A percentile compares a stretch with the other conserved stretches of the same genome.
These are phyloP conservation scores for Nannochloropsis oceanica DNA, from an alignment of 108 stramenopile species.

Conservation along the genomic window DNA sequence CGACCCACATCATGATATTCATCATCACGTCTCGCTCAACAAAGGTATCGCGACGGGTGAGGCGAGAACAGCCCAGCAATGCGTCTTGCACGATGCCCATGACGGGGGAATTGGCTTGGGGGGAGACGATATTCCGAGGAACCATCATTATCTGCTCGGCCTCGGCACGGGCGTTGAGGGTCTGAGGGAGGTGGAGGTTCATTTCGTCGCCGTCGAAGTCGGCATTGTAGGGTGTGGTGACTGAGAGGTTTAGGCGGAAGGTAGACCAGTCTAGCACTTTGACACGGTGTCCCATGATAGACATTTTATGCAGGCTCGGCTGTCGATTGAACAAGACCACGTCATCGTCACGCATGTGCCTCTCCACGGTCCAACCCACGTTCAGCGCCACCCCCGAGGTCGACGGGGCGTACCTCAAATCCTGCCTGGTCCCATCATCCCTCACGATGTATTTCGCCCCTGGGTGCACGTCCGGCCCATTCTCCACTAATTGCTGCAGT, in stretches of 20 bases:
- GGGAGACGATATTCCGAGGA: slow-evolving; percentile 83
- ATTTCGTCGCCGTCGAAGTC: slow-evolving; percentile 99
- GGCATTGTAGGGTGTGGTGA: slow-evolving; percentile 98
- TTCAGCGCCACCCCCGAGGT: slow-evolving; percentile 73
- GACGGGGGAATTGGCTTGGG: slow-evolving; percentile 94
- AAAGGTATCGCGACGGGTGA: slow-evolving; percentile 90
- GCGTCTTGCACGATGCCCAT: slow-evolving; percentile 99
- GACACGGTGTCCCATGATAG: slow-evolving; percentile 94
- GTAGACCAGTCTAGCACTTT: slow-evolving; percentile 96
- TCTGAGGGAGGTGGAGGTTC: slow-evolving; percentile 88
- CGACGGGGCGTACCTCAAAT: slow-evolving; percentile 63
- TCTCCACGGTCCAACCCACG: slow-evolving; percentile 91
- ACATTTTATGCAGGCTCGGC: slow-evolving; percentile 98
- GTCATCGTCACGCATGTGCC: slow-evolving; percentile 91
- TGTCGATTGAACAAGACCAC: slow-evolving; percentile 97
- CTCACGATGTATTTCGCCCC: slow-evolving; percentile 91
- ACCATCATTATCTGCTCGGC: slow-evolving; percentile 92
- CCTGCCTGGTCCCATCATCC: slow-evolving; percentile 76
- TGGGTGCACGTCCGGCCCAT: slow-evolving; percentile 86
- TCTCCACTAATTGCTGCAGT: slow-evolving; percentile 67
- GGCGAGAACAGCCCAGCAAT: slow-evolving; percentile 63
- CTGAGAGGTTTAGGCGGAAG: slow-evolving; percentile 93
- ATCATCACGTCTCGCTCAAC: slow-evolving; percentile 80
- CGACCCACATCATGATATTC: slow-evolving; percentile 91
- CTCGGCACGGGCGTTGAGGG: slow-evolving; percentile 83